Percentiles rank a stretch among this genome's conserved stretches.
Conservation (phyloP, 768 basidiomycete species). For the Agaricus bisporus region DNA sequence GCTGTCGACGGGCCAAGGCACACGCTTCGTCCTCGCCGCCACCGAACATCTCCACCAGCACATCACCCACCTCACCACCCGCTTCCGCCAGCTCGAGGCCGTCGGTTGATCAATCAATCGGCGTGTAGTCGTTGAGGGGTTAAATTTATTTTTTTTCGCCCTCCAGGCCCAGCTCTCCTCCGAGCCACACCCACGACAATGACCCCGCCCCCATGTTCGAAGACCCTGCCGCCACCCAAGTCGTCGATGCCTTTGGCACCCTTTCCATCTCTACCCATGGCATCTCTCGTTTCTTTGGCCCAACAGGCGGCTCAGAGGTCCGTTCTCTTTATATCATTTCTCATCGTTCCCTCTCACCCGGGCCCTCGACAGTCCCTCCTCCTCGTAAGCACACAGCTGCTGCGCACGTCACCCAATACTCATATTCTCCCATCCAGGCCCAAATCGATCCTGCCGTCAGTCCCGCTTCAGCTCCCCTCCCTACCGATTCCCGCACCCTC, state of each 20-base stretch:
- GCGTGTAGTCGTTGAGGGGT: no score
- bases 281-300: slow-evolving; percentile 58
- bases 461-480: slow-evolving; percentile 16
- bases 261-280: slow-evolving; percentile 56
- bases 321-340: slow-evolving; percentile 18
- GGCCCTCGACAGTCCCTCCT: slow-evolving; percentile 18
- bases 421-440: slow-evolving; percentile 14
- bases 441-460: not conserved
- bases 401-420: slow-evolving; percentile 6
- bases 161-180: slow-evolving; percentile 45
- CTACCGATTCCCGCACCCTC: slow-evolving; percentile 20
- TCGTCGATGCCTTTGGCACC: slow-evolving; percentile 55
- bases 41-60: slow-evolving; percentile 61
- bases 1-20: slow-evolving; percentile 75
- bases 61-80: slow-evolving; percentile 43
- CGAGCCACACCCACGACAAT: slow-evolving; percentile 38
- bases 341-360: not conserved
- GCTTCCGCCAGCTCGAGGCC: slow-evolving; percentile 57
- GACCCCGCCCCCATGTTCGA: slow-evolving; percentile 21
- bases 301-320: slow-evolving; percentile 65
- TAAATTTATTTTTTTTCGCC: no score
- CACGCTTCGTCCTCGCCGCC: slow-evolving; percentile 60
- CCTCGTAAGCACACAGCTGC: slow-evolving; percentile 15
- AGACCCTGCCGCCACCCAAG: slow-evolving; percentile 19
- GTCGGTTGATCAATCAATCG: no score